Evolutionary conservation across 306 rosid species (phyloP).

Genomic region (Acacia acuminata): DNA sequence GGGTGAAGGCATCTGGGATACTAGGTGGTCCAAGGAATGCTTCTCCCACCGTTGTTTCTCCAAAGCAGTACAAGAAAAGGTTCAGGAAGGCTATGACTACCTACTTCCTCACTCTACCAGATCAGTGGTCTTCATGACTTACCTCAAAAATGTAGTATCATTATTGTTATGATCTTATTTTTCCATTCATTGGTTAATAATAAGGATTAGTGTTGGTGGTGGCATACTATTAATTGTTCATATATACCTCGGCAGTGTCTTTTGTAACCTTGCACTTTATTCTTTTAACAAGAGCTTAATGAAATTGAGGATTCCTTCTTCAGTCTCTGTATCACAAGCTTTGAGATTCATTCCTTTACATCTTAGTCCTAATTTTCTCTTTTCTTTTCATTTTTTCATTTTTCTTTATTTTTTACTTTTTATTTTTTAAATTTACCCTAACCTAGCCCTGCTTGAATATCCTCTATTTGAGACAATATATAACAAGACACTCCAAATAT

Average conservation of each 20-base stretch:
- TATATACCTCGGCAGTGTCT: constrained; percentile 34
- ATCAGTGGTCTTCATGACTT: constrained; percentile 66
- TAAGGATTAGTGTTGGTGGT: neutral
- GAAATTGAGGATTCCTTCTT: neutral
- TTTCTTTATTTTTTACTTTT: no score
- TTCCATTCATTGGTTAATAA: constrained; percentile 42
- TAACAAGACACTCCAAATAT: no score
- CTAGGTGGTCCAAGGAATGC: constrained; percentile 92
- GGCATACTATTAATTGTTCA: constrained; percentile 37
- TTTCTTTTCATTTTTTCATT: no score
- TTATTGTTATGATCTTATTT: neutral
- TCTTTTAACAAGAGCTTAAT: neutral
- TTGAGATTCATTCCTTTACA: neutral
- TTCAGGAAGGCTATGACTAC: constrained; percentile 97
- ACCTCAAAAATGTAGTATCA: neutral
- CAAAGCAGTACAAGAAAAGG: constrained; percentile 90
- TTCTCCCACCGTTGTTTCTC: constrained; percentile 89
- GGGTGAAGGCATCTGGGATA: constrained; percentile 95
- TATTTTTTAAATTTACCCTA: no score
- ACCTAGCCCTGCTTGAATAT: no score
- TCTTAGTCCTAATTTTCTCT: neutral
- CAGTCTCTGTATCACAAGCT: neutral
- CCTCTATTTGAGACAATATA: no score
- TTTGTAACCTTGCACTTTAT: neutral
- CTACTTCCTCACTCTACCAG: constrained; percentile 92